phyloP scores from a whole-genome alignment of 352 stramenopile species.

The Globisporangium orthogonon region DNA sequence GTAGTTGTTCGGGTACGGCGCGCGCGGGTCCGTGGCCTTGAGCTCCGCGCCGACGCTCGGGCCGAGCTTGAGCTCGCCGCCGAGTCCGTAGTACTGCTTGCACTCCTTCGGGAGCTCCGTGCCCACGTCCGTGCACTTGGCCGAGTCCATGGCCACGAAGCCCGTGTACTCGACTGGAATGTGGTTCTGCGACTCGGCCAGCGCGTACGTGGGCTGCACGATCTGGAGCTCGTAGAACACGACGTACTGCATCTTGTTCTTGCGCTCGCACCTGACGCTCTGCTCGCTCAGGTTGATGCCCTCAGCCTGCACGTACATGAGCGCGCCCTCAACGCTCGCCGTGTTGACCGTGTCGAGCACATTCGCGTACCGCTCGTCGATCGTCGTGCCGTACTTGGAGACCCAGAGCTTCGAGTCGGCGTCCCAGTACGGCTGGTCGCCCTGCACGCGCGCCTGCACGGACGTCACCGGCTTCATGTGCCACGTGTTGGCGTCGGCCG shows the following conservation, averaged over 20 bases:
- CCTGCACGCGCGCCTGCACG: conserved; percentile 58
- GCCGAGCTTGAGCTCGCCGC: conserved; percentile 52
- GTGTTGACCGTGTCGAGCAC: conserved; percentile 37
- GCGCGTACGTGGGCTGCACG: conserved; percentile 66
- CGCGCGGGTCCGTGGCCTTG: conserved; percentile 42
- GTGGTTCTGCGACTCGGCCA: conserved; percentile 48
- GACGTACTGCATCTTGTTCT: conserved; percentile 77
- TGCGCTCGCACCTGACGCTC: conserved; percentile 29
- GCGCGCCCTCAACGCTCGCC: conserved; percentile 30
- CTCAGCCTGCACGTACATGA: conserved; percentile 49
- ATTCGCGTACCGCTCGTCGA: conserved; percentile 19
- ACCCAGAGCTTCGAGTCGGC: conserved; percentile 13
- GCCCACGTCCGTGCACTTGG: conserved; percentile 34
- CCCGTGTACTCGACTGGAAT: conserved; percentile 53
- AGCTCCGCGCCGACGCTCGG: conserved; percentile 49
- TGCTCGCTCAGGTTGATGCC: conserved; percentile 36
- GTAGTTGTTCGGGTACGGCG: conserved; percentile 62
- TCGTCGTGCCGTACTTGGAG: conserved; percentile 7
- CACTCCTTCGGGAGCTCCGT: conserved; percentile 43
- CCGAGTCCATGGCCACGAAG: conserved; percentile 69
- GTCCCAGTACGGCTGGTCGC: conserved; percentile 54
- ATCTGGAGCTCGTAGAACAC: conserved; percentile 81
- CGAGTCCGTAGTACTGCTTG: conserved; percentile 67
- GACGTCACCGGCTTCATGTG: conserved; percentile 47
- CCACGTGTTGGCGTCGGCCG: conserved; percentile 23